Evolutionary conservation across 2,329 filamentous ascomycete species (phyloP).

Genomic region (Rhynchosporium graminicola): DNA sequence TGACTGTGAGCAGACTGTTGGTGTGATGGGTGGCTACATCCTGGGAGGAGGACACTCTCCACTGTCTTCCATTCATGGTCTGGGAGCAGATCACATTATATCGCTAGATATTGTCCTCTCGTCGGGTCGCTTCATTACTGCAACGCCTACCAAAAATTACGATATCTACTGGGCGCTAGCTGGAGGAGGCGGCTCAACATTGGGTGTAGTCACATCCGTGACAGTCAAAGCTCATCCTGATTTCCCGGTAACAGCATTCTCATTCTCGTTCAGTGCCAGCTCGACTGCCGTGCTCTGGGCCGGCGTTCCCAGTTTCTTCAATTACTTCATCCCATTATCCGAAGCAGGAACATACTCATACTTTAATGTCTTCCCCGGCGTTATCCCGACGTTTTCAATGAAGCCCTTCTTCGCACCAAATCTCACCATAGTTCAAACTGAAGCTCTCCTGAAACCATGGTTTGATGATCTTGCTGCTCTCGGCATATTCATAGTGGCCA

Average conservation of each 20-base stretch:
- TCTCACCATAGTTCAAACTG: conserved; percentile 35
- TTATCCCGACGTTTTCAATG: conserved; percentile 43
- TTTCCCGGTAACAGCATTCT: conserved; percentile 41
- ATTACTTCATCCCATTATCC: conserved; percentile 46
- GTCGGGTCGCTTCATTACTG: conserved; percentile 13
- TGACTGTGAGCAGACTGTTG: conserved; percentile 5
- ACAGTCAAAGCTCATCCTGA: conserved; percentile 52
- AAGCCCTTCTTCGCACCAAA: conserved; percentile 38
- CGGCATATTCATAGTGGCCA: conserved; percentile 27
- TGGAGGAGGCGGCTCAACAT: conserved; percentile 46
- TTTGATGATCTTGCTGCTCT: conserved; percentile 42
- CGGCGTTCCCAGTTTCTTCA: conserved; percentile 53
- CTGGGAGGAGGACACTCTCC: conserved; percentile 13
- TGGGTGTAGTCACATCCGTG: conserved; percentile 59
- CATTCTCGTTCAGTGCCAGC: conserved; percentile 47
- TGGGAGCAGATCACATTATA: conserved; percentile 11
- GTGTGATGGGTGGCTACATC: conserved; percentile 15
- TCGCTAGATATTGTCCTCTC: not conserved
- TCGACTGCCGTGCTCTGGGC: conserved; percentile 51
- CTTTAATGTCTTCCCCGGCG: conserved; percentile 1
- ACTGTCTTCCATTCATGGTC: conserved; percentile 9
- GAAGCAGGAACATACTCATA: conserved; percentile 38
- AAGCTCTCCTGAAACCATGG: conserved; percentile 41
- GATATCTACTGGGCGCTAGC: conserved; percentile 35
- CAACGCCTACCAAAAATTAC: conserved; percentile 26